These are phyloP conservation scores for Rubia yunnanensis DNA, from an alignment of 257 asterid genomes.

Conservation along the genomic window DNA sequence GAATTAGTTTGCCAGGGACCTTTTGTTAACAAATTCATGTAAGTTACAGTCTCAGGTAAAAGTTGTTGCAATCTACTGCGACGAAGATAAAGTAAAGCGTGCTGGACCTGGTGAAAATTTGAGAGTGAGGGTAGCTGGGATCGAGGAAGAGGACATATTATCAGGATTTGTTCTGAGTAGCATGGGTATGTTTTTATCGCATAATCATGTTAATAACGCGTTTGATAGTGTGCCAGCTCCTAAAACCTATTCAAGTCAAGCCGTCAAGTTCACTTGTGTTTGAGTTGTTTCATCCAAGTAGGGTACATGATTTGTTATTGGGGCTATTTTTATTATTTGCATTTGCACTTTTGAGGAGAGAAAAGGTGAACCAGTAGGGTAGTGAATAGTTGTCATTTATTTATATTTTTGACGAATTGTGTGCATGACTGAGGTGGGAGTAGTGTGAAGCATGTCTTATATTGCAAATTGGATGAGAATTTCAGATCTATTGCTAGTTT, in stretches of 20 bases:
- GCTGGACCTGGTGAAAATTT: slow-evolving; percentile 96
- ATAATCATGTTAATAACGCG: not conserved
- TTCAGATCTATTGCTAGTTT: too few species aligned
- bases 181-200: slow-evolving; percentile 37
- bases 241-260: not conserved
- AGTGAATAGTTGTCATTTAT: not conserved
- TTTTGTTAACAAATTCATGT: not conserved
- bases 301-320: not conserved
- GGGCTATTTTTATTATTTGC: too few species aligned
- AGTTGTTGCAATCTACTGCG: slow-evolving; percentile 61
- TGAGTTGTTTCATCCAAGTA: not conserved
- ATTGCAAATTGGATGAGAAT: too few species aligned
- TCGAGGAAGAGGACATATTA: slow-evolving; percentile 78
- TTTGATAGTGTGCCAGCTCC: not conserved
- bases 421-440: not conserved
- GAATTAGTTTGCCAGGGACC: not conserved
- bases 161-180: slow-evolving; percentile 69
- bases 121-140: slow-evolving; percentile 79
- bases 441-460: not conserved
- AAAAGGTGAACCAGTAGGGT: not conserved
- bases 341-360: not conserved
- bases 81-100: slow-evolving; percentile 58
- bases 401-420: not conserved
- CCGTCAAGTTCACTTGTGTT: not conserved
- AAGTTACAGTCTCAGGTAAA: slow-evolving; percentile 61